phyloP scores from a whole-genome alignment of 495 filamentous ascomycete species.

The Parathielavia hyrcaniae region DNA sequence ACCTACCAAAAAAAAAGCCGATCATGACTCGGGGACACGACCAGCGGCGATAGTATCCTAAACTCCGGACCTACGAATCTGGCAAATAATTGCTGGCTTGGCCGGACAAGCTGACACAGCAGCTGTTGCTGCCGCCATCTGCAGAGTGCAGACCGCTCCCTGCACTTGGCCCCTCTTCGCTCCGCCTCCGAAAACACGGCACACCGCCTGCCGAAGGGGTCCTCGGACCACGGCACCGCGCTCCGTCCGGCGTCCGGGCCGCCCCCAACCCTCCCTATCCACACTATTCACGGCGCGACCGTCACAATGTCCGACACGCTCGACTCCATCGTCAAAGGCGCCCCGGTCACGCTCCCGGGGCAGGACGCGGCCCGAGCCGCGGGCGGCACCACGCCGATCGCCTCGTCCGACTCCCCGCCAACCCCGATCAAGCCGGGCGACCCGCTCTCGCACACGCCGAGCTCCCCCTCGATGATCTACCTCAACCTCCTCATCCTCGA shows the following conservation, averaged over 20 bases:
- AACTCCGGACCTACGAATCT: not conserved
- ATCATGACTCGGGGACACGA: not conserved
- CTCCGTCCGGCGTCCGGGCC: not conserved
- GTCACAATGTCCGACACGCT: constrained; percentile 51
- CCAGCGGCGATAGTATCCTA: constrained; percentile 9
- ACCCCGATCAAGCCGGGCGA: constrained; percentile 51
- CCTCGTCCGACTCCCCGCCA: constrained; percentile 30
- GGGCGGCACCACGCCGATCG: constrained; percentile 37
- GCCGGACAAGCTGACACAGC: constrained; percentile 9
- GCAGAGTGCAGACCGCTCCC: not conserved
- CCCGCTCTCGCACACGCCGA: constrained; percentile 74
- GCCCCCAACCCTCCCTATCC: not conserved
- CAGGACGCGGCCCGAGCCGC: constrained; percentile 26
- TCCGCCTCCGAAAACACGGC: not conserved
- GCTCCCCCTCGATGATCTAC: constrained; percentile 92
- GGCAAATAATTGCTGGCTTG: not conserved
- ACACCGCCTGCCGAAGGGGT: constrained; percentile 4
- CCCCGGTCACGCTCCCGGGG: constrained; percentile 43
- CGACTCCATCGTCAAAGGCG: constrained; percentile 85
- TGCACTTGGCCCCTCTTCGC: not conserved
- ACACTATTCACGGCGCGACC: not conserved
- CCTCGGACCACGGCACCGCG: constrained; percentile 4
- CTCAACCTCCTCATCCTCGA: constrained; percentile 96
- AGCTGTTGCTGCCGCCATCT: not conserved
- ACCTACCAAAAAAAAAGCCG: not conserved